Evolutionary conservation across 306 rosid species (phyloP), one percentile per base, ranked within the genome.

Genomic region (Lupinus albus): DNA sequence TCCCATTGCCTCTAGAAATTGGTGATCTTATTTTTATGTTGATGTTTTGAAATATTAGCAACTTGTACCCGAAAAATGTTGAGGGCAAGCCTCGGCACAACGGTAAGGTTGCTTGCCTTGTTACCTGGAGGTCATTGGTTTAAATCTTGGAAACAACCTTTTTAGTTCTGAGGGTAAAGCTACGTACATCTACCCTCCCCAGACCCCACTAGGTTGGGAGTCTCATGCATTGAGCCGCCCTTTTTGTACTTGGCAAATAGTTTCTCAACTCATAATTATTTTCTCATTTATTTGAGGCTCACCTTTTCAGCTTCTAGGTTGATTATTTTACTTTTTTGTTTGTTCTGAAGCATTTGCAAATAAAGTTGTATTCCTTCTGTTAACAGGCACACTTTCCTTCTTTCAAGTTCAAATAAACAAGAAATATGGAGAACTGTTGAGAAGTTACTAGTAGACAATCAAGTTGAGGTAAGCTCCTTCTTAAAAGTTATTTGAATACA

Each of bases 301-400:
- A 15, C 42, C n/a, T 12, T 59, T 59, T 47, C 60, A 46, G 73
- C 16, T 71, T 71, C 61, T 71, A 18, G 42, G 14, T 52, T 12
- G 8, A 72, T 50, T 47, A 32, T 57, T 47, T 58, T 41, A 18
- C 63, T 16, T 9, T 67, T 61, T 62, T 51, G 56, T 53, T 51
- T 68, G 61, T 61, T 65, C n/a, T 64, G 49, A 70, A 67, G 50
- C 45, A 66, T 46, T 51, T 12, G 53, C 58, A 48, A 56, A 47
- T 61, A 32, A 75, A 59, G 14, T 51, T 53, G 49, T 61, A 48
- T 71, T 50, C 55, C 64, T 33, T 60, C 33, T 72, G 61, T 70
- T 70, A 12, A 87, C 90, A 93, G 99, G 95, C 99, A 93, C 84
- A 93, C 90, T 44, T 93, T 80, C 83, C 59, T 85, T 84, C 95